Percentiles rank a stretch among this genome's conserved stretches.
Evolutionary conservation across 23 red algal genomes (phyloP).

Genomic region (Cyanidioschyzon merolae): DNA sequence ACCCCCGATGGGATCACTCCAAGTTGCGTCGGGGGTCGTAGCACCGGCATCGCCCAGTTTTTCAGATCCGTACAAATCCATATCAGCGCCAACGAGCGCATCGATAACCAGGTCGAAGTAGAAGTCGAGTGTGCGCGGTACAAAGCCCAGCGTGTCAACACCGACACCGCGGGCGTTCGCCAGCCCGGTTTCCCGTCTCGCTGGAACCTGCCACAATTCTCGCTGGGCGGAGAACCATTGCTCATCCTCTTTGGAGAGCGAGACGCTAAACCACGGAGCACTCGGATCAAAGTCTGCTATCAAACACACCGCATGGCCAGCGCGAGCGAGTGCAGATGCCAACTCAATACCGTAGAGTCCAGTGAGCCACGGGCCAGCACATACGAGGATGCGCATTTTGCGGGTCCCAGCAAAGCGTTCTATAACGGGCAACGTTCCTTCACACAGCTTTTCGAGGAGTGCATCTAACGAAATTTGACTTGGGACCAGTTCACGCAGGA

Average conservation of each 20-base stretch:
- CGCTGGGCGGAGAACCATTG: not conserved
- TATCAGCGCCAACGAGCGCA: constrained; percentile 53
- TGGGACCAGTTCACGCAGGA: not conserved
- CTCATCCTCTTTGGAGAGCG: not conserved
- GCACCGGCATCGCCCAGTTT: not conserved
- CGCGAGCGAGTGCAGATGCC: not conserved
- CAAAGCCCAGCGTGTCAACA: constrained; percentile 33
- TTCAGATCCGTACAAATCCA: not conserved
- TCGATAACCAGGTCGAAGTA: constrained; percentile 65
- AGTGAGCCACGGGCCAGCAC: not conserved
- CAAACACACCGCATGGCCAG: not conserved
- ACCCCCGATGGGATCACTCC: too few species aligned
- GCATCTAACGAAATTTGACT: not conserved
- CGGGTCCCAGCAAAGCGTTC: not conserved
- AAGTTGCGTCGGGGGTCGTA: not conserved
- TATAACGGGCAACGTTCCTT: not conserved
- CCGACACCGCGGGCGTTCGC: not conserved
- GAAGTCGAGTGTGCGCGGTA: constrained; percentile 61
- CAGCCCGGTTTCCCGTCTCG: not conserved
- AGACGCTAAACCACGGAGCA: not conserved
- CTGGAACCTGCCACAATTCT: not conserved
- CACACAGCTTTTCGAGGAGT: not conserved
- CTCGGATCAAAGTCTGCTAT: not conserved
- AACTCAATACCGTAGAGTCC: not conserved
- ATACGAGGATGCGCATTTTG: not conserved